These are phyloP conservation scores for Trypanosomatidae sp. DNA, from an alignment of 208 protist species.

Conservation along the genomic window DNA sequence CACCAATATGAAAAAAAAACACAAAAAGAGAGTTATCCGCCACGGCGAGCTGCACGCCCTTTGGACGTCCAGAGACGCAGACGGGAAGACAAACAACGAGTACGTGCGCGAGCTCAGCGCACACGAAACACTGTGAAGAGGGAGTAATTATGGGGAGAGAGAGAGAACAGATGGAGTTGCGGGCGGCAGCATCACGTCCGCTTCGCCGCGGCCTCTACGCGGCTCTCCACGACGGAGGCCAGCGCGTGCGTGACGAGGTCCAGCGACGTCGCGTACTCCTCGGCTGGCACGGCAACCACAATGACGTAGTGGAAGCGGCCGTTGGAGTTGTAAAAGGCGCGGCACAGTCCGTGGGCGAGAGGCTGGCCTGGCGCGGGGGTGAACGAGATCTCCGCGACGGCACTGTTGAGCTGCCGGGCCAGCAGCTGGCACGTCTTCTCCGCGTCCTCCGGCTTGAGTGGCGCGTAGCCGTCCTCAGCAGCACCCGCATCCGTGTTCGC, in stretches of 20 bases:
- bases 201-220: constrained; percentile 69
- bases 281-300: constrained; percentile 70
- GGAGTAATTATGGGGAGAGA: neutral
- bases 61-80: no score
- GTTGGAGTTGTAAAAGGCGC: constrained; percentile 83
- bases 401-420: constrained; percentile 52
- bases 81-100: no score
- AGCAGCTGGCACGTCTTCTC: constrained; percentile 38
- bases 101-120: no score
- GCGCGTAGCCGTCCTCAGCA: neutral
- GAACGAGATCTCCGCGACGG: constrained; percentile 76
- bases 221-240: constrained; percentile 62
- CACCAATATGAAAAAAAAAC: no score
- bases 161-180: neutral
- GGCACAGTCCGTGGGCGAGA: constrained; percentile 69
- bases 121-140: constrained; percentile 1
- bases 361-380: constrained; percentile 49
- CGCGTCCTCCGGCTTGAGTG: constrained; percentile 6
- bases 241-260: constrained; percentile 73
- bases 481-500: neutral
- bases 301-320: constrained; percentile 76
- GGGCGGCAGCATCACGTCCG: constrained; percentile 30
- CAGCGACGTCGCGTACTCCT: constrained; percentile 61
- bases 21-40: no score
- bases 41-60: no score